These are phyloP conservation scores for Kuraishia borneana DNA, from an alignment of 805 yeast genomes.

Conservation along the genomic window DNA sequence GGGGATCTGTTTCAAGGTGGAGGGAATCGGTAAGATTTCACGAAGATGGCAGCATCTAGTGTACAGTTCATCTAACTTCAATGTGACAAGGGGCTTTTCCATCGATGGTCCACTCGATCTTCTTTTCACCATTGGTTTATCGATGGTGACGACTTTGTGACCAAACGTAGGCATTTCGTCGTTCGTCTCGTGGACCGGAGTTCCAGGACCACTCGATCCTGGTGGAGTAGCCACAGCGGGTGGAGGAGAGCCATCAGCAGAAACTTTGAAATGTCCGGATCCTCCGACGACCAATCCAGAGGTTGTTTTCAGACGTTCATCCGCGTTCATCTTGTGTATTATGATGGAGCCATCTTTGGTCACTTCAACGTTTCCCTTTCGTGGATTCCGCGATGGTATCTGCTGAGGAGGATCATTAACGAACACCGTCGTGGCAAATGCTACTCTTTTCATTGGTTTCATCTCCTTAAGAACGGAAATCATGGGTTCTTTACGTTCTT, in stretches of 20 bases:
- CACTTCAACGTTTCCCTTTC: slow-evolving; percentile 58
- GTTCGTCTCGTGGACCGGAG: slow-evolving; percentile 2
- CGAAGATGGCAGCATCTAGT: slow-evolving; percentile 90
- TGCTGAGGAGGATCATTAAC: slow-evolving; percentile 86
- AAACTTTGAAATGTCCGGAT: slow-evolving; percentile 46
- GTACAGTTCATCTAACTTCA: slow-evolving; percentile 59
- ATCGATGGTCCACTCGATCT: slow-evolving; percentile 12
- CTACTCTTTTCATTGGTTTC: slow-evolving; percentile 47
- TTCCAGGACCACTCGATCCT: slow-evolving; percentile 19
- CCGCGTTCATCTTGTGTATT: slow-evolving; percentile 20
- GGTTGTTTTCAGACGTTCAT: slow-evolving; percentile 26
- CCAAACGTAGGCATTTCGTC: slow-evolving; percentile 3
- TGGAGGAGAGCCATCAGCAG: slow-evolving; percentile 6
- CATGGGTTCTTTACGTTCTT: slow-evolving; percentile 15
- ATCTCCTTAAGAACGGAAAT: slow-evolving; percentile 14
- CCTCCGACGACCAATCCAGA: slow-evolving; percentile 77
- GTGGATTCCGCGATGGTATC: slow-evolving; percentile 78
- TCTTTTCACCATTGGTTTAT: slow-evolving; percentile 50
- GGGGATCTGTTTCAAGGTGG: slow-evolving; percentile 73
- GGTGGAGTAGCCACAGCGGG: slow-evolving; percentile 2
- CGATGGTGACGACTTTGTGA: slow-evolving; percentile 36
- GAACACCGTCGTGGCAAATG: slow-evolving; percentile 67
- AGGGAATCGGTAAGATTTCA: slow-evolving; percentile 87
- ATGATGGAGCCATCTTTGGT: slow-evolving; percentile 20
- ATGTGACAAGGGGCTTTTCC: slow-evolving; percentile 25